Conservation (phyloP, 2,329 filamentous ascomycete species). For the Reticulascus tulasneorum region DNA sequence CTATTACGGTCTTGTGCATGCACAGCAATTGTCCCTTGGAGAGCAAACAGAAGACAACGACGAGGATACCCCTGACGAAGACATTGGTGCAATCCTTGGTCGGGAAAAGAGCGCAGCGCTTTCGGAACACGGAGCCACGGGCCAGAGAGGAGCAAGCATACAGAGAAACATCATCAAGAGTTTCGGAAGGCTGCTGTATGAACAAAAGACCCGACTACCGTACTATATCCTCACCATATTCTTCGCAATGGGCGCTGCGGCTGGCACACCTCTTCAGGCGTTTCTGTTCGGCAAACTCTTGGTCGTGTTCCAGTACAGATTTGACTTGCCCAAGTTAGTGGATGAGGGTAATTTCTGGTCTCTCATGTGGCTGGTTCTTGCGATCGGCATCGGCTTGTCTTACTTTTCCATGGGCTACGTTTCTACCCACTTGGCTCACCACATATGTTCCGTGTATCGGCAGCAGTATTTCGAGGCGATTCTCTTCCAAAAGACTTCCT, state of each 20-base stretch:
- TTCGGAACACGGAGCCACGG: constrained; percentile 25
- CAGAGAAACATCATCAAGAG: constrained; percentile 44
- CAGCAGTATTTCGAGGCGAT: constrained; percentile 59
- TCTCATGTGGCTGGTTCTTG: constrained; percentile 61
- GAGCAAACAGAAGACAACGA: constrained; percentile 36
- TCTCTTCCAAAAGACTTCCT: constrained; percentile 55
- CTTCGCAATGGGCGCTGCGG: constrained; percentile 38
- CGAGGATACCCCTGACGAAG: constrained; percentile 34
- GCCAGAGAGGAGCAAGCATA: constrained; percentile 29
- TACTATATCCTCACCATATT: constrained; percentile 47
- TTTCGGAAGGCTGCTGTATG: constrained; percentile 53
- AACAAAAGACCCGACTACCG: constrained; percentile 49
- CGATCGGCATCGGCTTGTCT: constrained; percentile 44
- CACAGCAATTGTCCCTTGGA: constrained; percentile 56
- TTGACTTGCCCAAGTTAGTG: constrained; percentile 25
- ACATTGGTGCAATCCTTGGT: constrained; percentile 32
- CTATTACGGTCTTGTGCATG: constrained; percentile 65
- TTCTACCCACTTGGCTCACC: constrained; percentile 42
- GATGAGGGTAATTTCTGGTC: constrained; percentile 56
- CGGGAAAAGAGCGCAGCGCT: constrained; percentile 42
- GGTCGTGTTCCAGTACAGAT: constrained; percentile 39
- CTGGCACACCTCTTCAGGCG: constrained; percentile 47
- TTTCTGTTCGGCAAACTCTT: constrained; percentile 54
- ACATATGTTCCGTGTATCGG: constrained; percentile 51
- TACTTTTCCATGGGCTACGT: constrained; percentile 48